Evolutionary conservation across 2,329 filamentous ascomycete genomes (phyloP).

Genomic region (Monilinia fructicola): DNA sequence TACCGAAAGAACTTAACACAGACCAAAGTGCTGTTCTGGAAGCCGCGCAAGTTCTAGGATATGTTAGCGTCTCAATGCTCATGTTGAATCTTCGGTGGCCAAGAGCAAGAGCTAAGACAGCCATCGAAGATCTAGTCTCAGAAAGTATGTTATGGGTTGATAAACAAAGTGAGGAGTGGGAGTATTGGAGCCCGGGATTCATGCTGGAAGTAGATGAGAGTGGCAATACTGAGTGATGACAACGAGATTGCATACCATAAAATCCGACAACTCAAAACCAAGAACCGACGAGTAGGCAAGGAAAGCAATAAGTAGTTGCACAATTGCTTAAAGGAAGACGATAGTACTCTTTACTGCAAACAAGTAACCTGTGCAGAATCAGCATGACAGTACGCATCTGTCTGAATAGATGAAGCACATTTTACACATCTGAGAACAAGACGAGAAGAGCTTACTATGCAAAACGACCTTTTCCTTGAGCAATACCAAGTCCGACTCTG

Average conservation of each 20-base stretch:
- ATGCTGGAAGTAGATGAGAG: constrained; percentile 47
- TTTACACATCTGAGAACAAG: not conserved
- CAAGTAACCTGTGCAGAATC: not conserved
- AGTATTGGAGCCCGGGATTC: constrained; percentile 88
- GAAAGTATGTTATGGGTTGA: constrained; percentile 96
- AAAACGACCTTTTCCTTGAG: not conserved
- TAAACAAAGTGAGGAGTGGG: constrained; percentile 77
- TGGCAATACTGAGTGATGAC: constrained; percentile 25
- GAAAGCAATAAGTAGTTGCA: not conserved
- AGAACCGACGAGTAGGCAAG: not conserved
- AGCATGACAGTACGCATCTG: not conserved
- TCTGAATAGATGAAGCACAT: not conserved
- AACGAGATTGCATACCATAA: not conserved
- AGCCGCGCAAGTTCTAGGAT: constrained; percentile 84
- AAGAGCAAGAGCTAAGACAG: constrained; percentile 78
- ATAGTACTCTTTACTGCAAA: constrained; percentile 3
- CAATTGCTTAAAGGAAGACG: not conserved
- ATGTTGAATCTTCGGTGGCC: constrained; percentile 86
- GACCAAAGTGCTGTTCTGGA: constrained; percentile 93
- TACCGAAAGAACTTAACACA: constrained; percentile 91
- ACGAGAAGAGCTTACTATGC: not conserved
- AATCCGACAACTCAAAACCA: not conserved
- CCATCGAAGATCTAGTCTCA: constrained; percentile 83
- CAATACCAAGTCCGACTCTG: constrained; percentile 6
- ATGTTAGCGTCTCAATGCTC: constrained; percentile 86